Conservation (phyloP, 768 basidiomycete species). For the Austroboletus eburneus region DNA sequence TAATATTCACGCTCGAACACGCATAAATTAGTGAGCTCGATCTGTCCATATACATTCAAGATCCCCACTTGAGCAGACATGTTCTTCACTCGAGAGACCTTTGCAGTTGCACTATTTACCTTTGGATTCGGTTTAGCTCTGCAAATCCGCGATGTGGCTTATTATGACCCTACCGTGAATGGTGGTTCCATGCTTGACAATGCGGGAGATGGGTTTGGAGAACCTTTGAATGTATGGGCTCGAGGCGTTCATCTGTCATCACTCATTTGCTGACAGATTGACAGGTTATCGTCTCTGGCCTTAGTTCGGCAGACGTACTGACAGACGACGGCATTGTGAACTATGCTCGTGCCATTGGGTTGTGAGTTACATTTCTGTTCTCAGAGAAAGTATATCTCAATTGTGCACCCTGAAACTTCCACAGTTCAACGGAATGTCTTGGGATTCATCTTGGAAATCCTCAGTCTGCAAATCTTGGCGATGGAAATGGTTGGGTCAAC, state of each 20-base stretch:
- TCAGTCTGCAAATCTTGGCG: constrained; percentile 42
- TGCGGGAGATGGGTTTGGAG: constrained; percentile 36
- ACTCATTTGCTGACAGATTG: neutral
- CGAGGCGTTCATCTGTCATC: neutral
- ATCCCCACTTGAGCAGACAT: neutral
- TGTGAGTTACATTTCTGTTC: constrained; percentile 36
- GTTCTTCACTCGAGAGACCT: neutral
- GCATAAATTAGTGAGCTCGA: neutral
- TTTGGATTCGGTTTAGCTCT: constrained; percentile 2
- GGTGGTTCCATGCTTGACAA: constrained; percentile 47
- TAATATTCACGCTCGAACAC: too few species aligned
- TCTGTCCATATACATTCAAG: neutral
- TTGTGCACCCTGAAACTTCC: neutral
- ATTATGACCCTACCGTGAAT: constrained; percentile 30
- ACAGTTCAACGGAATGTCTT: constrained; percentile 39
- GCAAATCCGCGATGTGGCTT: constrained; percentile 21
- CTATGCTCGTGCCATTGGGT: constrained; percentile 58
- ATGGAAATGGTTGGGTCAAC: constrained; percentile 42
- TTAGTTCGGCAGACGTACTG: constrained; percentile 54
- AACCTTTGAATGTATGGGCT: constrained; percentile 38
- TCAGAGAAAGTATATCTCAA: neutral
- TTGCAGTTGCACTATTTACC: neutral
- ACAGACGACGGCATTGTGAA: constrained; percentile 53
- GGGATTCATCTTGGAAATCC: constrained; percentile 33
- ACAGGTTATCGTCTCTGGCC: constrained; percentile 60